Conservation (phyloP, 257 asterid genomes). For the Ophiorrhiza pumila region DNA sequence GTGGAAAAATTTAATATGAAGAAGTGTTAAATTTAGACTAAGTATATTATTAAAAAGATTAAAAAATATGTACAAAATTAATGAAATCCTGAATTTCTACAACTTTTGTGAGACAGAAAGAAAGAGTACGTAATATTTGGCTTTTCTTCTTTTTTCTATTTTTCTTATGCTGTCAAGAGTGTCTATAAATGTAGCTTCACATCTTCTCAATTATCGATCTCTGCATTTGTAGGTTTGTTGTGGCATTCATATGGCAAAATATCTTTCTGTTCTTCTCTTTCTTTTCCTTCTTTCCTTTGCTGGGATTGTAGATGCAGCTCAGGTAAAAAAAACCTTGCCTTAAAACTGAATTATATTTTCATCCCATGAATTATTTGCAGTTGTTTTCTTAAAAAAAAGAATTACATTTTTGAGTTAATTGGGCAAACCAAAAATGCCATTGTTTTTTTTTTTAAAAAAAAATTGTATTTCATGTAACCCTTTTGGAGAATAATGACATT, state of each 20-base stretch:
- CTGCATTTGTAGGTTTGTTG: neutral
- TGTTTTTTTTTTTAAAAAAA: neutral
- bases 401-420: neutral
- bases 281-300: slow-evolving; percentile 9
- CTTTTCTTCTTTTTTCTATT: neutral
- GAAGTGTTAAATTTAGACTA: neutral
- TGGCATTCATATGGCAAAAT: slow-evolving; percentile 6
- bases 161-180: neutral
- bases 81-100: neutral
- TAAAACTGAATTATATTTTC: too few relatives aligned
- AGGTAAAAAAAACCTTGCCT: neutral
- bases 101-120: neutral
- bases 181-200: slow-evolving; percentile 9
- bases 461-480: too few relatives aligned
- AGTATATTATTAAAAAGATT: neutral
- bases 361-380: neutral
- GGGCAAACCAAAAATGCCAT: neutral
- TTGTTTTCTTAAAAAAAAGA: too few relatives aligned
- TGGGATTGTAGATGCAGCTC: slow-evolving; percentile 11
- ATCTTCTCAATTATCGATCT: neutral
- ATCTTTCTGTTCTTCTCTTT: neutral
- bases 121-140: neutral
- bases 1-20: too few relatives aligned
- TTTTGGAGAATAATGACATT: neutral
- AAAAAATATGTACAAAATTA: neutral